Conservation (phyloP, 345 rosid genomes). For the Syzygium grande region DNA sequence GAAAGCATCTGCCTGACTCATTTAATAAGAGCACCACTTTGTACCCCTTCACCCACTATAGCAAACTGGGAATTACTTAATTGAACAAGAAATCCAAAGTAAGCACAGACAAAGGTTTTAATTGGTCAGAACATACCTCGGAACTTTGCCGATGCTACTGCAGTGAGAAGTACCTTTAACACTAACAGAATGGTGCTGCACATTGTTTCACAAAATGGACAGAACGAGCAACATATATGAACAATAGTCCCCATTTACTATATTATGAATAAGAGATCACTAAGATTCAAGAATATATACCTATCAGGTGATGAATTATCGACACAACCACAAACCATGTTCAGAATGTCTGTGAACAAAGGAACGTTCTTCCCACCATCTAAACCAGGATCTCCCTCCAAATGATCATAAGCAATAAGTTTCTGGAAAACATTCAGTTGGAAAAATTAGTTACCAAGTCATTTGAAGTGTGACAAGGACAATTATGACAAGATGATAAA, state of each 20-base stretch:
- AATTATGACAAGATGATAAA: neutral
- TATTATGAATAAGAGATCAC: neutral
- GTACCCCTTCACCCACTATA: neutral
- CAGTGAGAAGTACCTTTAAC: slow-evolving; percentile 93
- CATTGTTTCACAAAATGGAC: slow-evolving; percentile 14
- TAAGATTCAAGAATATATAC: slow-evolving; percentile 22
- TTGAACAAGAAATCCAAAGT: neutral
- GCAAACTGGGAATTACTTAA: neutral
- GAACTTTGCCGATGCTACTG: slow-evolving; percentile 89
- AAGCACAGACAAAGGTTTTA: neutral
- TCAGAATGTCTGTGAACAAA: slow-evolving; percentile 79
- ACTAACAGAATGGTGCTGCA: slow-evolving; percentile 94
- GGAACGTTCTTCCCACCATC: slow-evolving; percentile 81
- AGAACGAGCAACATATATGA: slow-evolving; percentile 8
- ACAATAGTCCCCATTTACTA: neutral
- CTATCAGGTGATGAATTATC: slow-evolving; percentile 97
- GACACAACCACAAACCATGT: slow-evolving; percentile 80
- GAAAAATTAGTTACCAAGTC: slow-evolving; percentile 8
- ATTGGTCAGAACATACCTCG: slow-evolving; percentile 47
- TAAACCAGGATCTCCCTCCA: slow-evolving; percentile 97
- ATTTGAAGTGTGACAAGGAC: neutral
- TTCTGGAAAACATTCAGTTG: slow-evolving; percentile 43
- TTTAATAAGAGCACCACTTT: neutral
- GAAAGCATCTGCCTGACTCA: neutral
- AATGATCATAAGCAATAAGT: slow-evolving; percentile 92